phyloP scores from a whole-genome alignment of 108 stramenopile species.

The Fistulifera pelliculosa region DNA sequence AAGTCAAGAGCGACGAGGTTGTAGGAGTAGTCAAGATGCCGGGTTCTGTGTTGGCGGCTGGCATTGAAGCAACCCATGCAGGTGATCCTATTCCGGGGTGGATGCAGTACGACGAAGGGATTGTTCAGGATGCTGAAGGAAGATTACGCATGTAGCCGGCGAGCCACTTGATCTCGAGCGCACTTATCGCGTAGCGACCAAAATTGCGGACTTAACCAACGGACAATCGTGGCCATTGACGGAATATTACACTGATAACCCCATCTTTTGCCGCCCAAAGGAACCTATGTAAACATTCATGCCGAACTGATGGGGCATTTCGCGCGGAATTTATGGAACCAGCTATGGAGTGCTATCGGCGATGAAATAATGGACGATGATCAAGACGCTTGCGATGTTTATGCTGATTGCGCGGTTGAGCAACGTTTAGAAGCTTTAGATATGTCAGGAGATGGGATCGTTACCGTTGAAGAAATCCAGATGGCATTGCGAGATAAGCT shows the following conservation, averaged over 20 bases:
- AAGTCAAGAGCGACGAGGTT: slow-evolving; percentile 31
- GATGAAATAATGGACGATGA: slow-evolving; percentile 7
- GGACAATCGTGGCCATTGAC: slow-evolving; percentile 34
- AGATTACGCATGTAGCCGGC: slow-evolving; percentile 34
- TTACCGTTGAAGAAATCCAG: slow-evolving; percentile 35
- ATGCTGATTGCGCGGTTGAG: slow-evolving; percentile 7
- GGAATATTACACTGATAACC: slow-evolving; percentile 30
- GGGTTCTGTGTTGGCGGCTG: slow-evolving; percentile 36
- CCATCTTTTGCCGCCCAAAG: slow-evolving; percentile 32
- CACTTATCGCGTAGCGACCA: slow-evolving; percentile 41
- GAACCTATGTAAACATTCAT: slow-evolving; percentile 40
- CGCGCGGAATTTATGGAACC: slow-evolving; percentile 35
- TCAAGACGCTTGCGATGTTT: slow-evolving; percentile 13
- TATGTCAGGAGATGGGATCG: slow-evolving; percentile 17
- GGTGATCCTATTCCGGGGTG: slow-evolving; percentile 51
- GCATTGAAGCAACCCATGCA: slow-evolving; percentile 29
- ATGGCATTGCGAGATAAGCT: slow-evolving; percentile 26
- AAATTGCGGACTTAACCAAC: slow-evolving; percentile 43
- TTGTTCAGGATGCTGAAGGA: slow-evolving; percentile 17
- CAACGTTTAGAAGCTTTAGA: slow-evolving; percentile 26
- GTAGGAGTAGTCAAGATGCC: slow-evolving; percentile 38
- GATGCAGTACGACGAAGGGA: slow-evolving; percentile 43
- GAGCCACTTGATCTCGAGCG: slow-evolving; percentile 23
- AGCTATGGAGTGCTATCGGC: slow-evolving; percentile 25
- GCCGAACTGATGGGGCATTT: slow-evolving; percentile 42